phyloP scores from a whole-genome alignment of 1,139 yeast species.

The Saccharomyces hybrid region DNA sequence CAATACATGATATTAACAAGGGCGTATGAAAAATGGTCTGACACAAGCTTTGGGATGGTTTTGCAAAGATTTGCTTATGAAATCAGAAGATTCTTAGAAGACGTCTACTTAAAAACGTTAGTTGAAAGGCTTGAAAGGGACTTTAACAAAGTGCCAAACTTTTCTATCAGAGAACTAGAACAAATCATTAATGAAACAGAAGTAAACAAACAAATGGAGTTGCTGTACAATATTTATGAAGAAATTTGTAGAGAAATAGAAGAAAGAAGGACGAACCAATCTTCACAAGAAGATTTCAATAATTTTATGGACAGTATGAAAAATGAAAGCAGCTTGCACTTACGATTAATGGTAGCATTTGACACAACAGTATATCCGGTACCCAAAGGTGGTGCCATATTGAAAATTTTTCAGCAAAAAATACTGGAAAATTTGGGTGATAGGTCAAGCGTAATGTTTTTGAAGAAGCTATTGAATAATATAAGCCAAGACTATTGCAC shows the following conservation, averaged over 20 bases:
- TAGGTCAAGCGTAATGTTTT: slow-evolving; percentile 43
- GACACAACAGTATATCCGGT: slow-evolving; percentile 47
- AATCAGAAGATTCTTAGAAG: slow-evolving; percentile 42
- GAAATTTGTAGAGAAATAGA: slow-evolving; percentile 22
- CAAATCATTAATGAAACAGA: slow-evolving; percentile 30
- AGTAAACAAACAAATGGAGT: slow-evolving; percentile 19
- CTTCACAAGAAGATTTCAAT: slow-evolving; percentile 26
- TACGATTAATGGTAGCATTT: slow-evolving; percentile 20
- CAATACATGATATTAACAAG: slow-evolving; percentile 46
- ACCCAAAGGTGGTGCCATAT: slow-evolving; percentile 62
- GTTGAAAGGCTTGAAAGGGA: slow-evolving; percentile 48
- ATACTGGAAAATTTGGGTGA: slow-evolving; percentile 62
- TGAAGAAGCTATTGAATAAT: slow-evolving; percentile 45
- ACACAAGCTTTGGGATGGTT: slow-evolving; percentile 55
- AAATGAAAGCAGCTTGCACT: slow-evolving; percentile 19
- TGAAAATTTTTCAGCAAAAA: slow-evolving; percentile 54
- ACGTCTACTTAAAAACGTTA: slow-evolving; percentile 39
- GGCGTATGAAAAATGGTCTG: slow-evolving; percentile 53
- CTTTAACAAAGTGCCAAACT: slow-evolving; percentile 38
- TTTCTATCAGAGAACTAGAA: slow-evolving; percentile 44
- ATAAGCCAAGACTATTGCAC: slow-evolving; percentile 58
- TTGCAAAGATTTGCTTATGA: slow-evolving; percentile 65
- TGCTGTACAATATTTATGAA: slow-evolving; percentile 19
- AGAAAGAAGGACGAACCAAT: slow-evolving; percentile 22
- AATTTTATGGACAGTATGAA: slow-evolving; percentile 30